Conservation (phyloP, 1,284 basidiomycete species). For the Trichosporon ovoides region DNA sequence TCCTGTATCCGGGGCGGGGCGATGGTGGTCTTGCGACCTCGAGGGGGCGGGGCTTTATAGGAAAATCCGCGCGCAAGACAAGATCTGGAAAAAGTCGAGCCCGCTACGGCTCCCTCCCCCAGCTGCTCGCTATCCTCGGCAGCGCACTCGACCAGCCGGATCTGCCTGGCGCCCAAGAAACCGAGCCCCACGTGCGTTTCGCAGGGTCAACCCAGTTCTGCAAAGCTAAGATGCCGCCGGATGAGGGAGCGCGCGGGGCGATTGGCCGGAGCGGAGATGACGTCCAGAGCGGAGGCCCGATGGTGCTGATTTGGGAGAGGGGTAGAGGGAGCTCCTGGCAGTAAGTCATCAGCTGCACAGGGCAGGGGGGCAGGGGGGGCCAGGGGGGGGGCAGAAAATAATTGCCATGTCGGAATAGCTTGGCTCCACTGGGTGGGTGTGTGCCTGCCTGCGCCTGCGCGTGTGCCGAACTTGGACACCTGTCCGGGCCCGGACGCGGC, state of each 20-base stretch:
- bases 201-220: background rate
- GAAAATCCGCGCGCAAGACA: too few species aligned
- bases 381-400: background rate
- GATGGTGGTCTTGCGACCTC: background rate
- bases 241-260: background rate
- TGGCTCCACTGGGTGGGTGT: background rate
- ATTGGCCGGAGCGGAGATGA: too few species aligned
- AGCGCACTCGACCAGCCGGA: background rate
- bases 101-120: too few species aligned
- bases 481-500: background rate
- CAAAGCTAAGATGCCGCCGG: constrained; percentile 5
- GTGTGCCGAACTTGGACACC: background rate
- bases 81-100: too few species aligned
- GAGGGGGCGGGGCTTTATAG: background rate
- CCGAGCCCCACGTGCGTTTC: constrained; percentile 1
- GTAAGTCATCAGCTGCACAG: constrained; percentile 1
- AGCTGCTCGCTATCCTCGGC: background rate
- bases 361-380: too few species aligned
- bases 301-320: background rate
- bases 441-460: background rate
- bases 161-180: background rate
- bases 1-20: background rate
- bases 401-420: constrained; percentile 4
- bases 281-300: background rate
- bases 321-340: background rate